Evolutionary conservation across 345 rosid genomes (phyloP).

Genomic region (Citrus trifoliata): DNA sequence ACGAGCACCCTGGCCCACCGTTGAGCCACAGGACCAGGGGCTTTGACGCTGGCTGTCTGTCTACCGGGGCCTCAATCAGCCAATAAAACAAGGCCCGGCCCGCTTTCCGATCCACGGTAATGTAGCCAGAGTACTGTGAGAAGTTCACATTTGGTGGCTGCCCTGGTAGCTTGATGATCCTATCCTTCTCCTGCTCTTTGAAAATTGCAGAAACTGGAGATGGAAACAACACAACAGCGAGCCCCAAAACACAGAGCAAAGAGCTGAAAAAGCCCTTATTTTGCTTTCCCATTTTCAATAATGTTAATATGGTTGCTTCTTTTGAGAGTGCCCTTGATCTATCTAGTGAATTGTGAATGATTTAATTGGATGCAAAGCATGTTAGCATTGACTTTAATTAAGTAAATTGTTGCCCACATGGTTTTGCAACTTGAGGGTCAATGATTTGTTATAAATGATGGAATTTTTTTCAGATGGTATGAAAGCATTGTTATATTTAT

Average conservation of each 20-base stretch:
- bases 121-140: conserved; percentile 76
- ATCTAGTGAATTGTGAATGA: neutral
- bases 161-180: conserved; percentile 58
- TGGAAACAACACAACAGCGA: conserved; percentile 7
- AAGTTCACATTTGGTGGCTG: conserved; percentile 65
- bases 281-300: conserved; percentile 5
- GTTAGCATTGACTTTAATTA: conserved; percentile 9
- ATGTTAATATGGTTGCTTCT: neutral
- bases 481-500: neutral
- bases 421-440: neutral
- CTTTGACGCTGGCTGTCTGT: conserved; percentile 23
- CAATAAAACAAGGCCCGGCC: conserved; percentile 83
- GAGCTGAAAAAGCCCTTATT: neutral
- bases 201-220: conserved; percentile 2
- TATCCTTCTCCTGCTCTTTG: conserved; percentile 47
- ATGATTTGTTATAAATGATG: conserved; percentile 1
- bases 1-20: conserved; percentile 95
- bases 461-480: neutral
- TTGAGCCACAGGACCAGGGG: conserved; percentile 81
- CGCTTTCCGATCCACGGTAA: conserved; percentile 44
- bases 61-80: conserved; percentile 48
- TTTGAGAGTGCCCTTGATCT: neutral
- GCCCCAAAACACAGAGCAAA: conserved; percentile 1
- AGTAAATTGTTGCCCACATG: neutral
- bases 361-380: neutral